Evolutionary conservation across 139 green algal genomes (phyloP), one percentile per base, ranked within the genome.

Genomic region (Trebouxia sp.): DNA sequence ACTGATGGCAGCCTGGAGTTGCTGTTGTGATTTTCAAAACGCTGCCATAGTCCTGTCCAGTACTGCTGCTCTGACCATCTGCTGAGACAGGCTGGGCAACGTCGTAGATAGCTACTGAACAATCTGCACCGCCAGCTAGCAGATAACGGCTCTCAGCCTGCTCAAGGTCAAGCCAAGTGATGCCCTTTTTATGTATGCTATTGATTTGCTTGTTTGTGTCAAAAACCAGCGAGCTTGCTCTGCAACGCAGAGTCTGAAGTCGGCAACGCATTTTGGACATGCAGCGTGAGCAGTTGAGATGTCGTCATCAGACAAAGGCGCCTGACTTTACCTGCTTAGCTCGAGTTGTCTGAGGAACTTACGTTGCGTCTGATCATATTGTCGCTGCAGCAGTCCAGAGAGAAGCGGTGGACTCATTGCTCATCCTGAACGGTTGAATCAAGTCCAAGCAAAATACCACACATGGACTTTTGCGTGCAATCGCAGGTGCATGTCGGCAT

Each of bases 91-190:
- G 45, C 28, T 82, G 76, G 48, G 90, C 84, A 1, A 84, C 88
- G 78, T 95, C 90, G 53, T 91, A 93, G 0, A 92, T 58, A 8
- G 85, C 88, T 6, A 93, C 51, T 0, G 84, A 87, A 12, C 80
- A 85, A 72, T 91, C 88, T 76, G 69, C 17, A 26, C 50, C 62
- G 76, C 75, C 80, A 5, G 87, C 80, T 1, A 96, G 77, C 15
- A 96, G 82, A 80, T 92, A 96, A 11, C 92, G 85, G n/a, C 91
- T 79, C 81, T 95, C 90, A 1, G 85, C 70, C n/a, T 38, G 15
- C 48, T 95, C 92, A 12, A 96, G 65, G 30, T 92, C 86, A 45
- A 96, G 66, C 65, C 86, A 90, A 0, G 51, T 83, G 45, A 96
- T 48, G 6, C 86, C 89, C 2, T 84, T 87, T 4, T 30, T 58